Percentiles rank a stretch among this genome's conserved stretches.
Conservation (phyloP, 768 basidiomycete species). For the Rhodotorula sphaerocarpa region DNA sequence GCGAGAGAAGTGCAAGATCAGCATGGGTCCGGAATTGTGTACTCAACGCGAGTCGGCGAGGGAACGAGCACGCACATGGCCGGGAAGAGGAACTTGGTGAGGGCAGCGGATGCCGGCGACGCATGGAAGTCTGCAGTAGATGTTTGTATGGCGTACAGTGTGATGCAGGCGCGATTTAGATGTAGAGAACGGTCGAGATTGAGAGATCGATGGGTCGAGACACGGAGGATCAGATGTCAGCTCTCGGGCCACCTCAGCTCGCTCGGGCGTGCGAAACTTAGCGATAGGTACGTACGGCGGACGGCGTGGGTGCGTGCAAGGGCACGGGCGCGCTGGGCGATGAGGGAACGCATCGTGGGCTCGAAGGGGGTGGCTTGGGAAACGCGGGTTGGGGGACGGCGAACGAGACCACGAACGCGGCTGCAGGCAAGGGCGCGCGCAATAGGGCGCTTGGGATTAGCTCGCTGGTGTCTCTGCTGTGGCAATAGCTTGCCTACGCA, state of each 20-base stretch:
- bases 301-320: not conserved
- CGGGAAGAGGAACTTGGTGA: constrained; percentile 35
- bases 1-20: constrained; percentile 54
- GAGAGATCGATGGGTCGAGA: too few species aligned
- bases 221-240: too few species aligned
- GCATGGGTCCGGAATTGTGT: not conserved
- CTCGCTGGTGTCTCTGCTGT: too few species aligned
- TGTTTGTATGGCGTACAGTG: not conserved
- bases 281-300: constrained; percentile 11
- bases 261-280: not conserved
- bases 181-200: too few species aligned
- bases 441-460: too few species aligned
- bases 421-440: too few species aligned
- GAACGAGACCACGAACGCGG: not conserved
- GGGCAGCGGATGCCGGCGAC: constrained; percentile 14
- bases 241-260: not conserved
- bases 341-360: constrained; percentile 1
- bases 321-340: constrained; percentile 9
- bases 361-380: too few species aligned
- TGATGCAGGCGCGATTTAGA: too few species aligned
- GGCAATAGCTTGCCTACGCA: too few species aligned
- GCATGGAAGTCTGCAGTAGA: constrained; percentile 25
- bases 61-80: constrained; percentile 24
- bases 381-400: not conserved
- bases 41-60: not conserved